Evolutionary conservation across 164 flowering plant species (phyloP), one percentile per base, ranked within the genome.

Genomic region (Vitis labrusca): DNA sequence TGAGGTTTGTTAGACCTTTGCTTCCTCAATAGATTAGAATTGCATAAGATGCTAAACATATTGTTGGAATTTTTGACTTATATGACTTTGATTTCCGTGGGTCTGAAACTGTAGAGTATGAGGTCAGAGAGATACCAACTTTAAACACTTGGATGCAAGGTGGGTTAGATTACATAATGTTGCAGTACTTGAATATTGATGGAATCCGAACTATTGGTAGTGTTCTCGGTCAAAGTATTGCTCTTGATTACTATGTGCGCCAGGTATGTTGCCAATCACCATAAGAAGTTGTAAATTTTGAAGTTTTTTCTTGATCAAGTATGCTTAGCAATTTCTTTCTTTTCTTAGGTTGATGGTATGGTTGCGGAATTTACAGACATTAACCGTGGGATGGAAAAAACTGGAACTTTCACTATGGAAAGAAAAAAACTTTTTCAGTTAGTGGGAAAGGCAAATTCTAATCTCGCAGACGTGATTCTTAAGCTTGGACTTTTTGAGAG

Each of bases 151-250:
- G 96, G 98, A 92, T 94, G 97, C 80, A 88, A 81, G 97, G 94
- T 59, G 97, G 99, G 19, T 69, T 91, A 69, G 99, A 92, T 75
- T 84, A 86, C 78, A 89, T 94, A 78, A 86, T 86, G 91, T 74
- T 94, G 75, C 97, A 89, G 82, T 85, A 85, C 75, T 69, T 92
- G 83, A 86, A 86, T 67, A 85, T 85, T 82, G 98, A 92, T 82
- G 97, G 97, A 10, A 93, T 95, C 54, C 91, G 97, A 58, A 93
- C 87, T 16, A 90, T 95, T 80, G 98, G 99, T 59, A 89, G 97
- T 77, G 98, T 95, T 80, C 97, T 95, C 71, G 99, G 98, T 72
- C 99, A 93, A 82, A 92, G 99, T 80, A 87, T 95, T 77, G 98
- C 98, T 65, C 91, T 95, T 67, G 99, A 95, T 78, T 89, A 91